A percentile compares a stretch with the other conserved stretches of the same genome.
Conservation (phyloP, 768 basidiomycete genomes). For the Russula griseocarnosa region DNA sequence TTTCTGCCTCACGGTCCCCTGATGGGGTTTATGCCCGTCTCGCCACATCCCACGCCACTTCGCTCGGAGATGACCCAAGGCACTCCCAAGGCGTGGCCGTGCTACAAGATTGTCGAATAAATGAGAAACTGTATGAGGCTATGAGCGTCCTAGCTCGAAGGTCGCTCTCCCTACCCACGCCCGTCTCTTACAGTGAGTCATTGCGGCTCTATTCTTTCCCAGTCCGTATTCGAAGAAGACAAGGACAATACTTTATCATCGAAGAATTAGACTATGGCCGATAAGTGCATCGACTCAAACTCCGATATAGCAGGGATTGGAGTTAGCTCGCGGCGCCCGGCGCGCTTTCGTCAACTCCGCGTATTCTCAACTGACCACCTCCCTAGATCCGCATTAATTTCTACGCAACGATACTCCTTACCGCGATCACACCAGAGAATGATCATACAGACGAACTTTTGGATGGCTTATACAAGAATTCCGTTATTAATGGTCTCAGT, state of each 20-base stretch:
- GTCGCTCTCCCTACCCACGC: no score
- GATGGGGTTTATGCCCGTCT: not conserved
- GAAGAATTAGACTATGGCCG: not conserved
- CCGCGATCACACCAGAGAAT: conserved; percentile 1
- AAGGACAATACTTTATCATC: not conserved
- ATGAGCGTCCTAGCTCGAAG: no score
- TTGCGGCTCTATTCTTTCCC: no score
- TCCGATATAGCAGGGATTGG: conserved; percentile 12
- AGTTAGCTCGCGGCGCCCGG: not conserved
- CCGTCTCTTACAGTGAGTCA: no score
- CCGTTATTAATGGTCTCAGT: conserved; percentile 6
- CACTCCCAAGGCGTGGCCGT: not conserved
- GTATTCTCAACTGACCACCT: not conserved
- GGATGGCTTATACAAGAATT: conserved; percentile 3
- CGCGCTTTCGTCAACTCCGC: not conserved
- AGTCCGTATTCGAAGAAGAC: no score
- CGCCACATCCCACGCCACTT: not conserved
- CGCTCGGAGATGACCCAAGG: no score
- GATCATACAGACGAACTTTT: not conserved
- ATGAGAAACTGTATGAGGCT: no score
- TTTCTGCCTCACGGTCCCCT: no score
- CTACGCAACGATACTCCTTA: conserved; percentile 17
- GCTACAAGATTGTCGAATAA: not conserved
- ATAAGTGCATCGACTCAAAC: conserved; percentile 2
- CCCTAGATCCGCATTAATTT: conserved; percentile 19